phyloP scores from a whole-genome alignment of 2,329 filamentous ascomycete genomes.

The Aspergillus arachidicola region DNA sequence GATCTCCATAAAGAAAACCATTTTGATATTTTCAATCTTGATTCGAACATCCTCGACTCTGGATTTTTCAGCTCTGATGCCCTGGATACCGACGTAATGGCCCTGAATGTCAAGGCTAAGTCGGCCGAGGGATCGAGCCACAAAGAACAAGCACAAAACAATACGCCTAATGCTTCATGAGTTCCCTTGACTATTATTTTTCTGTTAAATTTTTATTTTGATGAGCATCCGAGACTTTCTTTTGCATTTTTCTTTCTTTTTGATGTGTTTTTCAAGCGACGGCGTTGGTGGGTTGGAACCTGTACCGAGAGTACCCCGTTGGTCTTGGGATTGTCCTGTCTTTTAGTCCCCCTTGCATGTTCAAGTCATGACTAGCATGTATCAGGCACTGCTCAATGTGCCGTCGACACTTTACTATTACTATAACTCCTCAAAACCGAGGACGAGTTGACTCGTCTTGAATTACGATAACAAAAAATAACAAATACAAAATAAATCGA shows the following conservation, averaged over 20 bases:
- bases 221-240: slow-evolving; percentile 7
- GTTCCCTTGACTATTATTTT: slow-evolving; percentile 13
- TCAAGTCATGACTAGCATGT: slow-evolving; percentile 13
- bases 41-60: slow-evolving; percentile 36
- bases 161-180: slow-evolving; percentile 23
- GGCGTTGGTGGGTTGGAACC: slow-evolving; percentile 17
- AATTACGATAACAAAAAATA: background rate
- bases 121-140: slow-evolving; percentile 17
- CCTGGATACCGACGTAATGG: slow-evolving; percentile 28
- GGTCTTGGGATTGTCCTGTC: slow-evolving; percentile 2
- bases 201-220: slow-evolving; percentile 6
- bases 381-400: background rate
- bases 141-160: slow-evolving; percentile 14
- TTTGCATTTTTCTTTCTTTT: slow-evolving; percentile 9
- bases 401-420: background rate
- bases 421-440: background rate
- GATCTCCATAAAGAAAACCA: slow-evolving; percentile 32
- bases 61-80: slow-evolving; percentile 41
- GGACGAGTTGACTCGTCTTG: background rate
- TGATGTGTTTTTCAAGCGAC: slow-evolving; percentile 12
- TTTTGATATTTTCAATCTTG: slow-evolving; percentile 36
- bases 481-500: background rate
- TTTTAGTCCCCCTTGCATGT: slow-evolving; percentile 12
- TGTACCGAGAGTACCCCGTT: background rate
- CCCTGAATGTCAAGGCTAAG: slow-evolving; percentile 27